These are phyloP conservation scores for Backusella mclennaniae DNA, from an alignment of 192 early-diverging fungal species.

Conservation along the genomic window DNA sequence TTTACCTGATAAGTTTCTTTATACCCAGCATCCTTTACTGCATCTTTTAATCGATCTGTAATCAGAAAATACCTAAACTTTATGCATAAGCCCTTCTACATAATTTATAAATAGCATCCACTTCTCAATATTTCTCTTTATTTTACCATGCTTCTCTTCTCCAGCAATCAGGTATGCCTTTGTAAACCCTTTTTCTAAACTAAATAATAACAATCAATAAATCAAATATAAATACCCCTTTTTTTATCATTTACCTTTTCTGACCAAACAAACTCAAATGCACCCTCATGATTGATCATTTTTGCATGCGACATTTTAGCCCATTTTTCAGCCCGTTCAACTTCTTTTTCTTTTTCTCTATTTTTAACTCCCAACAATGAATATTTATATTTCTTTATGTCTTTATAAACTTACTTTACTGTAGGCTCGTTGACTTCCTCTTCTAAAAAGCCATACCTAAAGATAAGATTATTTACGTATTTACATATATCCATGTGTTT, in stretches of 20 bases:
- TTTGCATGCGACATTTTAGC: constrained; percentile 26
- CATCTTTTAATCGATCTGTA: constrained; percentile 22
- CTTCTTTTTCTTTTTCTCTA: constrained; percentile 25
- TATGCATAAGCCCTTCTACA: constrained; percentile 2
- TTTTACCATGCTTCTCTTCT: constrained; percentile 53
- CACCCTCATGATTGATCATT: constrained; percentile 10
- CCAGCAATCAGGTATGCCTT: constrained; percentile 61
- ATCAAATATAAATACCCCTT: not conserved
- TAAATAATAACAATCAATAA: constrained; percentile 16
- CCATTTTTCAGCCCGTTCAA: constrained; percentile 36
- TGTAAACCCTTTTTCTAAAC: constrained; percentile 52
- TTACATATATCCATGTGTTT: not conserved
- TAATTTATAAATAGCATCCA: not conserved
- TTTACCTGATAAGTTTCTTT: constrained; percentile 16
- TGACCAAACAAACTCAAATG: constrained; percentile 23
- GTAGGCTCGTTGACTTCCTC: not conserved
- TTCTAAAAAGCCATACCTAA: constrained; percentile 36
- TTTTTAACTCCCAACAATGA: not conserved
- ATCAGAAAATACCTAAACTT: constrained; percentile 30
- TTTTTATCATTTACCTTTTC: constrained; percentile 24
- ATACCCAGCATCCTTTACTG: constrained; percentile 21
- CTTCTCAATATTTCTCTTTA: not conserved
- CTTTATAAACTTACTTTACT: not conserved
- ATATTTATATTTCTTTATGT: not conserved
- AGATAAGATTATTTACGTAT: not conserved